Conservation (phyloP, 768 basidiomycete species). For the Boletus bicolor region DNA sequence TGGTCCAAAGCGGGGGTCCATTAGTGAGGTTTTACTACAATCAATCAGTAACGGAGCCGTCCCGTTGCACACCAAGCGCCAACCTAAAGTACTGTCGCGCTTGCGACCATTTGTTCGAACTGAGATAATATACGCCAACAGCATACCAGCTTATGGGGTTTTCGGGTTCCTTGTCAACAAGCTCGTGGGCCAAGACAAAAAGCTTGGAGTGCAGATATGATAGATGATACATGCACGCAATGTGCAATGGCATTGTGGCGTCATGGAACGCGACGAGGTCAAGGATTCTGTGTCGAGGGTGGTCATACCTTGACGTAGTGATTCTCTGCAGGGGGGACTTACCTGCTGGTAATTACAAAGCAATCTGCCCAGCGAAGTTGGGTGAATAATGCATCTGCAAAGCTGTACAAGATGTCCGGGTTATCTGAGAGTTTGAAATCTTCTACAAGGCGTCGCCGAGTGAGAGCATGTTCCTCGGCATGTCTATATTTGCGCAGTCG, state of each 20-base stretch:
- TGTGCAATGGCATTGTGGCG: constrained; percentile 87
- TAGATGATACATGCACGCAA: constrained; percentile 98
- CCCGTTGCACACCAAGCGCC: constrained; percentile 10
- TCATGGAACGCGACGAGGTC: constrained; percentile 82
- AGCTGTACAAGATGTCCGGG: constrained; percentile 86
- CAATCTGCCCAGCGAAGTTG: constrained; percentile 95
- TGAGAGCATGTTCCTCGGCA: constrained; percentile 73
- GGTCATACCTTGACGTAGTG: neutral
- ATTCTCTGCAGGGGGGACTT: constrained; percentile 2
- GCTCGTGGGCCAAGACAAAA: constrained; percentile 94
- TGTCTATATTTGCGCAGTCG: constrained; percentile 91
- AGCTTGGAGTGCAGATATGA: constrained; percentile 87
- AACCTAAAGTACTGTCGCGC: constrained; percentile 95
- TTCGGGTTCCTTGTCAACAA: constrained; percentile 92
- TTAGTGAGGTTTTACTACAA: constrained; percentile 86
- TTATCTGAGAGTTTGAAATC: constrained; percentile 87
- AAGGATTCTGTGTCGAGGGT: constrained; percentile 59
- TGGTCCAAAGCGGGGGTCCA: constrained; percentile 94
- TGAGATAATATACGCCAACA: constrained; percentile 95
- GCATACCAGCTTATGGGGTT: constrained; percentile 97
- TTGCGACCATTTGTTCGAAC: constrained; percentile 82
- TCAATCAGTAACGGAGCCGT: constrained; percentile 6
- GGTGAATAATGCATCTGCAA: constrained; percentile 86
- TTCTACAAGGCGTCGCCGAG: constrained; percentile 73
- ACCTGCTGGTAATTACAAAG: constrained; percentile 83